These are phyloP conservation scores for Aspergillus flavus DNA, from an alignment of 2,329 filamentous ascomycete genomes.

Conservation along the genomic window DNA sequence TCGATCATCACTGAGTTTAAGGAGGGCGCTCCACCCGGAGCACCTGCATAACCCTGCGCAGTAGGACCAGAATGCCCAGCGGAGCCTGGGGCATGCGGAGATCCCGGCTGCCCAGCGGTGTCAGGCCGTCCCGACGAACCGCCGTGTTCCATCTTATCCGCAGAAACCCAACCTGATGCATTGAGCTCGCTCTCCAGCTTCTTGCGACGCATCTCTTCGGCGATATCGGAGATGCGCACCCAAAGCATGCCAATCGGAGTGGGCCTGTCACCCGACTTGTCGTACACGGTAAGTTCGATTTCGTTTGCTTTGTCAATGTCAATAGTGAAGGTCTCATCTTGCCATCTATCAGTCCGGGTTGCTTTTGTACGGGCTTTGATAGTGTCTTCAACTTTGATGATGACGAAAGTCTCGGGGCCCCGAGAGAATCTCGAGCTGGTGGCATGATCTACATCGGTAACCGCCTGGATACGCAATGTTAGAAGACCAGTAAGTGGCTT, in stretches of 20 bases:
- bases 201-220: slow-evolving; percentile 95
- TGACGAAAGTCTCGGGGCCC: slow-evolving; percentile 91
- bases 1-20: slow-evolving; percentile 64
- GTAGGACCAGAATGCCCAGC: slow-evolving; percentile 29
- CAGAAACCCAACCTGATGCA: slow-evolving; percentile 93
- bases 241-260: slow-evolving; percentile 93
- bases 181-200: slow-evolving; percentile 96
- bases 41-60: slow-evolving; percentile 33
- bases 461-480: slow-evolving; percentile 79
- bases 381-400: slow-evolving; percentile 94
- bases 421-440: slow-evolving; percentile 80
- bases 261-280: slow-evolving; percentile 87
- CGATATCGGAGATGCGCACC: slow-evolving; percentile 95
- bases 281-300: slow-evolving; percentile 95
- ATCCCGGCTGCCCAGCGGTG: slow-evolving; percentile 54
- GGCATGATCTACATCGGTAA: slow-evolving; percentile 94
- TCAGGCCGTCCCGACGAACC: slow-evolving; percentile 53
- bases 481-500: slow-evolving; percentile 95
- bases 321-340: slow-evolving; percentile 86
- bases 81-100: slow-evolving; percentile 30
- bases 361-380: slow-evolving; percentile 85
- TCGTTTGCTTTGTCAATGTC: slow-evolving; percentile 99
- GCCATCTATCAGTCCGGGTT: slow-evolving; percentile 86
- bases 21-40: slow-evolving; percentile 31
- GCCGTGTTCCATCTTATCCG: slow-evolving; percentile 83